Conservation (phyloP, 176 grass and related monocot species). For the Bromus sterilis region DNA sequence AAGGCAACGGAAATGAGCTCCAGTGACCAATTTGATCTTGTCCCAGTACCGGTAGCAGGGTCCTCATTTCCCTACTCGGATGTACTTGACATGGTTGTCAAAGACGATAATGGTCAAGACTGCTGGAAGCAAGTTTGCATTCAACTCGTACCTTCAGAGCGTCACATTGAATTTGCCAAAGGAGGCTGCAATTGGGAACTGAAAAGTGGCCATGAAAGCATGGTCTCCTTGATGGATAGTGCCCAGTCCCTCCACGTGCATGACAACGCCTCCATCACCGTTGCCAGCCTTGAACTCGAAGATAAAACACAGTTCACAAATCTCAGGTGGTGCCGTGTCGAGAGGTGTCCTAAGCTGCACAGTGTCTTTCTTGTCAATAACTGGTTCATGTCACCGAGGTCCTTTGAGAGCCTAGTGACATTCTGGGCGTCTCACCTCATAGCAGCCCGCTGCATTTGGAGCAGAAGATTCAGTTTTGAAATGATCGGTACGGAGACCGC, state of each 20-base stretch:
- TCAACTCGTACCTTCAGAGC: neutral
- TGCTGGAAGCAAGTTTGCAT: neutral
- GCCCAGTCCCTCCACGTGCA: neutral
- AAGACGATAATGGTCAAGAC: neutral
- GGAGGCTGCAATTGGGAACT: neutral
- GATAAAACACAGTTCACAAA: neutral
- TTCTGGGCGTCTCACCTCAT: neutral
- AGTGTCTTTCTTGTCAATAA: neutral
- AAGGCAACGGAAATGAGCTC: neutral
- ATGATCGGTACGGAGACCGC: rapidly evolving
- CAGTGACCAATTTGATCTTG: no score
- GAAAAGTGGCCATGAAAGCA: no score
- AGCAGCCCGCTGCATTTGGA: neutral
- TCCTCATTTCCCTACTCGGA: neutral
- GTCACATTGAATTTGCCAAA: neutral
- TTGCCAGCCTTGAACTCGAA: neutral
- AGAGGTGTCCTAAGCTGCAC: neutral
- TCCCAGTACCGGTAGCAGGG: neutral
- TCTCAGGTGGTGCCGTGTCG: neutral
- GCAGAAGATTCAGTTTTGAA: neutral
- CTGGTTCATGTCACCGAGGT: rapidly evolving
- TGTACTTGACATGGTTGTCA: no score
- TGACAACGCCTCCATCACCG: neutral
- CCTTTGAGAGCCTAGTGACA: neutral
- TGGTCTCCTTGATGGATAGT: neutral